phyloP scores from a whole-genome alignment of 202 grass and related monocot genomes.

The Panicum virgatum region DNA sequence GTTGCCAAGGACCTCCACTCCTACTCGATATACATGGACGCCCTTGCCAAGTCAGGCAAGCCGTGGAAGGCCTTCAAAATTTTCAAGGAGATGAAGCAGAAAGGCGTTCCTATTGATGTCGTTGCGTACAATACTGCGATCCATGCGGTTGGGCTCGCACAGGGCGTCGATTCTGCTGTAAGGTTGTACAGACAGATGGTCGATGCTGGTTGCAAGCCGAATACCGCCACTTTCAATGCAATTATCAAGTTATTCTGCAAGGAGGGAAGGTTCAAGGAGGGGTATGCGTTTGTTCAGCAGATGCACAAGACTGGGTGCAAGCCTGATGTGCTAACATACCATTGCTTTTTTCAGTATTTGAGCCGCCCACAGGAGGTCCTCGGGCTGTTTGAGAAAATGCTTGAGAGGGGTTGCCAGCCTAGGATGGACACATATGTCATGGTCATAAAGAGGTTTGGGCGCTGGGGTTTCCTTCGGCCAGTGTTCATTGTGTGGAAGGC shows the following conservation, averaged over 20 bases:
- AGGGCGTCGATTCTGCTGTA: constrained; percentile 72
- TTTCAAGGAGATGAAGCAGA: constrained; percentile 81
- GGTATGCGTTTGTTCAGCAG: constrained; percentile 67
- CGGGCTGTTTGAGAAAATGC: constrained; percentile 83
- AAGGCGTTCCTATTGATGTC: constrained; percentile 42
- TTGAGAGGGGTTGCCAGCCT: constrained; percentile 54
- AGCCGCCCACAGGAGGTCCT: constrained; percentile 77
- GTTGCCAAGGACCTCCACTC: constrained; percentile 88
- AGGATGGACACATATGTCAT: constrained; percentile 98
- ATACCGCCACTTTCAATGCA: constrained; percentile 66
- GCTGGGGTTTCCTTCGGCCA: constrained; percentile 84
- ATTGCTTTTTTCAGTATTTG: constrained; percentile 91
- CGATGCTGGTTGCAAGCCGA: constrained; percentile 65
- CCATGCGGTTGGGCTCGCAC: constrained; percentile 59
- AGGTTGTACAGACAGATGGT: constrained; percentile 74
- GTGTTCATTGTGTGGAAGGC: constrained; percentile 77
- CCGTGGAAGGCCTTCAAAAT: constrained; percentile 82
- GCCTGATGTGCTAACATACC: constrained; percentile 83
- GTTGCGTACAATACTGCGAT: constrained; percentile 85
- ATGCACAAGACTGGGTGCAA: constrained; percentile 65
- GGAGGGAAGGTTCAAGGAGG: constrained; percentile 82
- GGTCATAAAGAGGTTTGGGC: constrained; percentile 91
- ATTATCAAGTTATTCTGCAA: constrained; percentile 80
- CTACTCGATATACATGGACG: constrained; percentile 95
- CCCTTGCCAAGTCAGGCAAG: constrained; percentile 74